Evolutionary conservation across 2,329 filamentous ascomycete genomes (phyloP).

Genomic region (Diaporthe citriasiana): DNA sequence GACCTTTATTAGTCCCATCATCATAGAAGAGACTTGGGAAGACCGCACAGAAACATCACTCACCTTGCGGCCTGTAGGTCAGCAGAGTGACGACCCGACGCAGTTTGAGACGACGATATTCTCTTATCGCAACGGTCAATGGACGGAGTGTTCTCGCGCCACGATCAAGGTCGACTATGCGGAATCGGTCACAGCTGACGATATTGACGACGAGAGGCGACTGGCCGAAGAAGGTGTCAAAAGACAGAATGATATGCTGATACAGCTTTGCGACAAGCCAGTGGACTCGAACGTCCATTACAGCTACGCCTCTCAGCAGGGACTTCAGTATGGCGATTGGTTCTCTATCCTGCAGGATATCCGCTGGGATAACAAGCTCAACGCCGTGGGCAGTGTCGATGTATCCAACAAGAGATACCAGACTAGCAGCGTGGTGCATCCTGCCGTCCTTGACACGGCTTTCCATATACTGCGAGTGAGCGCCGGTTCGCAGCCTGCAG

Average conservation of each 20-base stretch:
- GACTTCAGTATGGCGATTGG: slow-evolving; percentile 50
- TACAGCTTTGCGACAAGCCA: slow-evolving; percentile 44
- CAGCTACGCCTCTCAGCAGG: slow-evolving; percentile 47
- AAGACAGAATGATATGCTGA: slow-evolving; percentile 42
- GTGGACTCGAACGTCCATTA: slow-evolving; percentile 51
- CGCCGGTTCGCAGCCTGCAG: slow-evolving; percentile 35
- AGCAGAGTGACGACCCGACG: slow-evolving; percentile 45
- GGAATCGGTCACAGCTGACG: slow-evolving; percentile 35
- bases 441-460: slow-evolving; percentile 54
- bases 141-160: slow-evolving; percentile 51
- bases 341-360: slow-evolving; percentile 51
- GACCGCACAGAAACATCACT: slow-evolving; percentile 51
- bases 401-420: slow-evolving; percentile 44
- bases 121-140: slow-evolving; percentile 46
- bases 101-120: slow-evolving; percentile 51
- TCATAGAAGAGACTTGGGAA: slow-evolving; percentile 46
- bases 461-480: slow-evolving; percentile 51
- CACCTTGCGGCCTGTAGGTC: slow-evolving; percentile 47
- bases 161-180: slow-evolving; percentile 50
- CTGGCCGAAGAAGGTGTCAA: background rate
- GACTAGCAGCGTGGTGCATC: slow-evolving; percentile 52
- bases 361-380: slow-evolving; percentile 48
- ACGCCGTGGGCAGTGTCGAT: slow-evolving; percentile 46
- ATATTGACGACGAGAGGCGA: slow-evolving; percentile 3
- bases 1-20: slow-evolving; percentile 11